Evolutionary conservation across 495 filamentous ascomycete species (phyloP).

Genomic region (Darksidea phi): DNA sequence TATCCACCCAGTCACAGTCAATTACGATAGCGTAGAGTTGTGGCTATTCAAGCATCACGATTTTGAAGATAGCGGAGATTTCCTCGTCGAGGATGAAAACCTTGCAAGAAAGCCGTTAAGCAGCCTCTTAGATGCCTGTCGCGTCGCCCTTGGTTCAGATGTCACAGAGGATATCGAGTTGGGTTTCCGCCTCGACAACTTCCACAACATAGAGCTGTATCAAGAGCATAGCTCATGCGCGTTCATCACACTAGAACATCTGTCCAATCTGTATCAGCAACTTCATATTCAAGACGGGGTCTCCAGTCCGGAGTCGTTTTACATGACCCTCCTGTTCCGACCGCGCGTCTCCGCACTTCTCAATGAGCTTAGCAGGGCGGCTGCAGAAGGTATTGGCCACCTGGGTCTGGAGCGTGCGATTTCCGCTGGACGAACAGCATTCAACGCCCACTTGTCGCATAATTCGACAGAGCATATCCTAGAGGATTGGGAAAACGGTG

Average conservation of each 20-base stretch:
- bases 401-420: not conserved
- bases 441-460: constrained; percentile 4
- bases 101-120: constrained; percentile 58
- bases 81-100: constrained; percentile 68
- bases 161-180: constrained; percentile 67
- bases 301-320: constrained; percentile 55
- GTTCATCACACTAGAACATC: constrained; percentile 53
- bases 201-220: constrained; percentile 2
- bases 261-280: constrained; percentile 58
- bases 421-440: not conserved
- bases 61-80: constrained; percentile 53
- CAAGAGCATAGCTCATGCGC: constrained; percentile 20
- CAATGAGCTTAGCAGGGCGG: constrained; percentile 1
- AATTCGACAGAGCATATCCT: constrained; percentile 17
- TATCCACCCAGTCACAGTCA: constrained; percentile 38
- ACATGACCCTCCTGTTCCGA: constrained; percentile 54
- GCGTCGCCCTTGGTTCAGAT: constrained; percentile 65
- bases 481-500: constrained; percentile 33
- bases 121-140: constrained; percentile 63
- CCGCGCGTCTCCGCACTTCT: constrained; percentile 44
- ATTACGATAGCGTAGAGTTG: constrained; percentile 13
- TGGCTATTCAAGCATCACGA: constrained; percentile 14
- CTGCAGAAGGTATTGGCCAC: not conserved
- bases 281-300: constrained; percentile 61
- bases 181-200: constrained; percentile 37